These are phyloP conservation scores for Neurospora sp. DNA, from an alignment of 495 filamentous ascomycete species.

Conservation along the genomic window DNA sequence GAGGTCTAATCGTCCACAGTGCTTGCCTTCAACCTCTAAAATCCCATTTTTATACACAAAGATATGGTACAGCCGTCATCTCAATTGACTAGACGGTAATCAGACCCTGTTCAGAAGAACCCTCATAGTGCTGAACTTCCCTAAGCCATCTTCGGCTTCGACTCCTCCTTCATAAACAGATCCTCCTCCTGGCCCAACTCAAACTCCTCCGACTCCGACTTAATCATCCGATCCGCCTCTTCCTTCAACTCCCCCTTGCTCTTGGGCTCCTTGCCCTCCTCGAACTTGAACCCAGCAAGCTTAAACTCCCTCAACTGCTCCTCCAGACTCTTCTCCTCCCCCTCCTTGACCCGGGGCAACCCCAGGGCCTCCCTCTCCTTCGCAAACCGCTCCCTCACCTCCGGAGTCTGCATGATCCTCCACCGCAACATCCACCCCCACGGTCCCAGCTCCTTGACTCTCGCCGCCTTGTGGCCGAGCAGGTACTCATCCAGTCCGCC, in stretches of 20 bases:
- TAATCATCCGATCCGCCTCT: conserved; percentile 12
- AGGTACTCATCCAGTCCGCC: conserved; percentile 90
- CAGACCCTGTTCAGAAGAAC: background rate
- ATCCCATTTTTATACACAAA: conserved; percentile 1
- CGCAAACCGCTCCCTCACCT: conserved; percentile 50
- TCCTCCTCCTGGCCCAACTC: conserved; percentile 13
- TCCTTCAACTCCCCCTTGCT: conserved; percentile 40
- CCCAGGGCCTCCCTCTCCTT: conserved; percentile 35
- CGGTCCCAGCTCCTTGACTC: conserved; percentile 76
- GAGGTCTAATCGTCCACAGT: background rate
- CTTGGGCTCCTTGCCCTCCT: conserved; percentile 38
- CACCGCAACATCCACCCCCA: conserved; percentile 73
- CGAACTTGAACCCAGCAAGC: conserved; percentile 23
- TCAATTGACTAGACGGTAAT: background rate
- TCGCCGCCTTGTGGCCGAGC: conserved; percentile 56
- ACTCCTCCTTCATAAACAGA: conserved; percentile 27
- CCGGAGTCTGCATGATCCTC: conserved; percentile 45
- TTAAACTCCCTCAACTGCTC: conserved; percentile 47
- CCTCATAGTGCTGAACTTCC: too few relatives aligned
- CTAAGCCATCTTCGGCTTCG: conserved; percentile 47
- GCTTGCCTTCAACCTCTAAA: background rate
- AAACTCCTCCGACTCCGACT: conserved; percentile 13
- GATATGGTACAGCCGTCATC: background rate
- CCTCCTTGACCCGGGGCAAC: conserved; percentile 25
- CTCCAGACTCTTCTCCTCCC: conserved; percentile 29